Evolutionary conservation across 179 eudicot species (phyloP), one percentile per base, ranked within the genome.

Genomic region (Spinacia oleracea): DNA sequence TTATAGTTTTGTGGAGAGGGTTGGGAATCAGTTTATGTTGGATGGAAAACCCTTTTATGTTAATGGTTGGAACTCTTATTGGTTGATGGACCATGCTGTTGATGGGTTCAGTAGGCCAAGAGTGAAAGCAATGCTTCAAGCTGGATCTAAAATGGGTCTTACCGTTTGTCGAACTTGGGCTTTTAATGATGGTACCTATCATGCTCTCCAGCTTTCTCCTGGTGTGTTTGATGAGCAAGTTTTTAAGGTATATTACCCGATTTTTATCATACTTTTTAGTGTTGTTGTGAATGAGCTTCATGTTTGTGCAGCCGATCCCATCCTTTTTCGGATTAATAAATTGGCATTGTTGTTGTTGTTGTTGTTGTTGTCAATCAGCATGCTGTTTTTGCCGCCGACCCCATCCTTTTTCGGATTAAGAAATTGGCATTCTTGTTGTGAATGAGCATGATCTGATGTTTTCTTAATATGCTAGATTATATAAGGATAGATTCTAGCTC

Each of bases 11-110:
- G 96, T 93, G 75, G 86, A 81, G 81, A 92, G 92, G 60, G 87
- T 89, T 85, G 99, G 96, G 43, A 90, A 89, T 76, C 98, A 92
- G 79, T 91, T 93, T 82, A 70, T 81, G 72, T 75, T 91, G 73
- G 96, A 96, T 83, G 97, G 92, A 32, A 82, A 76, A 60, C 87
- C 90, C 11, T 93, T 93, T 68, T 93, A 89, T 71, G 79, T 92
- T 2, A 96, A 96, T 86, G 99, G 99, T 27, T 96, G 98, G 98
- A 96, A 96, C 70, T 93, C 99, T 63, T 96, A 96, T 79, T 96
- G 99, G 99, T 81, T 96, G 66, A 96, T 96, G 98, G 94, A 93
- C 74, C 92, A 91, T 70, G 94, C 92, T 78, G 97, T 85, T 77
- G 90, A 92, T 42, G 89, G 72, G 1, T 78, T 73, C 29, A 84